Evolutionary conservation across 2,329 filamentous ascomycete species (phyloP).

Genomic region (Penicillium sp.): DNA sequence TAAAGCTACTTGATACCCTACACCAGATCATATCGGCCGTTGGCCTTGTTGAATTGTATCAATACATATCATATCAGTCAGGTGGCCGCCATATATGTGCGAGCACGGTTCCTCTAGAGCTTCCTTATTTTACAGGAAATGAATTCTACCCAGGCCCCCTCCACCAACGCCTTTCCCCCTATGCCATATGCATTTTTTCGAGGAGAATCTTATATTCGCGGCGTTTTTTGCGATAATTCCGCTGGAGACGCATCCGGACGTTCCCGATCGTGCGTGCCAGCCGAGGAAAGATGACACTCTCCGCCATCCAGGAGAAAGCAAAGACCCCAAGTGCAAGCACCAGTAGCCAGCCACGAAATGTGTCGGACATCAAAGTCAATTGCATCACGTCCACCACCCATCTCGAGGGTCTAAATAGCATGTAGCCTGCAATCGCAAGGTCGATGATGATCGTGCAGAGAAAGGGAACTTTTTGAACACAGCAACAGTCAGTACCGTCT

Average conservation of each 20-base stretch:
- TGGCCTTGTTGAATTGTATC: too few species aligned
- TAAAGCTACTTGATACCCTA: too few species aligned
- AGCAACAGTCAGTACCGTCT: not conserved
- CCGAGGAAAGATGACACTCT: slow-evolving; percentile 63
- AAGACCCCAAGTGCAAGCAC: slow-evolving; percentile 65
- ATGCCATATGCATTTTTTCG: slow-evolving; percentile 53
- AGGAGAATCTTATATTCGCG: slow-evolving; percentile 81
- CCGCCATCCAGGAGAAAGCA: slow-evolving; percentile 61
- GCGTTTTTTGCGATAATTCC: slow-evolving; percentile 62
- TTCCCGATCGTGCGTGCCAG: slow-evolving; percentile 63
- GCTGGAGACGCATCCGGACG: slow-evolving; percentile 52
- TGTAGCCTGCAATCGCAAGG: slow-evolving; percentile 64
- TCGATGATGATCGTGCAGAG: slow-evolving; percentile 67
- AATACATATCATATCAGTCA: too few species aligned
- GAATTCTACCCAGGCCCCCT: slow-evolving; percentile 2
- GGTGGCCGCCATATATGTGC: too few species aligned
- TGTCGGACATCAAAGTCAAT: slow-evolving; percentile 66
- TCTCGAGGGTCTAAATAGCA: slow-evolving; percentile 67
- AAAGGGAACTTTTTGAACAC: slow-evolving; percentile 66
- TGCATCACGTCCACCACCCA: slow-evolving; percentile 75
- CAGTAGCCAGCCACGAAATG: slow-evolving; percentile 69
- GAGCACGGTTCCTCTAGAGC: too few species aligned
- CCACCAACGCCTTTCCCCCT: slow-evolving; percentile 6
- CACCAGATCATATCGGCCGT: too few species aligned
- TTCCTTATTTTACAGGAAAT: too few species aligned